Conservation (phyloP, 371 early-diverging fungal genomes). For the Chytridium lagenaria region DNA sequence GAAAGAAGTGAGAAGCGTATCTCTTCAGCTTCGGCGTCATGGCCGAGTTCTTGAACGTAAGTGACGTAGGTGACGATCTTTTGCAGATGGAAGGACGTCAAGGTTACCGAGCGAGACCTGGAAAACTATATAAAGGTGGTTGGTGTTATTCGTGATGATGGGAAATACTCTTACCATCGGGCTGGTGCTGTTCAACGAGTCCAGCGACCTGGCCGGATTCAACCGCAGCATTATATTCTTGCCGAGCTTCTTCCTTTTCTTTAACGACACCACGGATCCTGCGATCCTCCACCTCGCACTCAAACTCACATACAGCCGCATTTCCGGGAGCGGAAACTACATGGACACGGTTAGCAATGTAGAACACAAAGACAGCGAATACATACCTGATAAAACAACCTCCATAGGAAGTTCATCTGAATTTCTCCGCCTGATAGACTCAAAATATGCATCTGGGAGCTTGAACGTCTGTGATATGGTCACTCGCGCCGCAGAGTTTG, state of each 20-base stretch:
- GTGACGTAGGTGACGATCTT: slow-evolving; percentile 46
- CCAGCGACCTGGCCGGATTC: slow-evolving; percentile 42
- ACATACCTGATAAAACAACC: too few species aligned
- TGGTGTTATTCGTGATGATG: not conserved
- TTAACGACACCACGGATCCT: slow-evolving; percentile 26
- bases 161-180: slow-evolving; percentile 35
- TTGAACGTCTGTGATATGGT: slow-evolving; percentile 39
- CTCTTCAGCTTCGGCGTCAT: slow-evolving; percentile 52
- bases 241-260: slow-evolving; percentile 38
- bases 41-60: slow-evolving; percentile 51
- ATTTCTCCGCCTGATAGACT: too few species aligned
- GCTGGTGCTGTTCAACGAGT: slow-evolving; percentile 41
- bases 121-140: slow-evolving; percentile 35
- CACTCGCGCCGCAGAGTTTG: slow-evolving; percentile 29
- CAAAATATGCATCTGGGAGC: slow-evolving; percentile 18
- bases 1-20: slow-evolving; percentile 42
- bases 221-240: slow-evolving; percentile 39
- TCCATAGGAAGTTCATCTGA: too few species aligned
- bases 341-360: slow-evolving; percentile 41
- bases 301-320: slow-evolving; percentile 40
- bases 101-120: slow-evolving; percentile 53
- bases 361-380: not conserved
- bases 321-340: slow-evolving; percentile 44
- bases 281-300: slow-evolving; percentile 27
- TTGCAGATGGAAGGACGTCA: not conserved